Evolutionary conservation across 345 rosid species (phyloP).

Genomic region (thale cress (Arabidopsis thaliana)): TAIR10.1 NC_003074.8:6072501-6073000

Average conservation of each 20-base stretch:
- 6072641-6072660: constrained; percentile 54
- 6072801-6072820: constrained; percentile 36
- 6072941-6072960: background rate
- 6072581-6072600: constrained; percentile 43
- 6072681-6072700: constrained; percentile 89
- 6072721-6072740: constrained; percentile 37
- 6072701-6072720: constrained; percentile 57
- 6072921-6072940: background rate
- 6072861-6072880: constrained; percentile 7
- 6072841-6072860: background rate
- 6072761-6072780: constrained; percentile 41
- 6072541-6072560: constrained; percentile 49
- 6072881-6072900: background rate
- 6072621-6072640: constrained; percentile 18
- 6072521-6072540: constrained; percentile 51
- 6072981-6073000: too few species aligned
- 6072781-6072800: constrained; percentile 41
- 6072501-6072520: constrained; percentile 44
- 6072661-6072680: constrained; percentile 62
- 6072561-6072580: constrained; percentile 17
- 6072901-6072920: constrained; percentile 13
- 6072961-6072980: too few species aligned
- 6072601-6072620: constrained; percentile 49
- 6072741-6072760: constrained; percentile 54
- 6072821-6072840: background rate